Evolutionary conservation across 805 yeast species (phyloP), one percentile per base, ranked within the genome.

Genomic region (Starmerella scarabaei): DNA sequence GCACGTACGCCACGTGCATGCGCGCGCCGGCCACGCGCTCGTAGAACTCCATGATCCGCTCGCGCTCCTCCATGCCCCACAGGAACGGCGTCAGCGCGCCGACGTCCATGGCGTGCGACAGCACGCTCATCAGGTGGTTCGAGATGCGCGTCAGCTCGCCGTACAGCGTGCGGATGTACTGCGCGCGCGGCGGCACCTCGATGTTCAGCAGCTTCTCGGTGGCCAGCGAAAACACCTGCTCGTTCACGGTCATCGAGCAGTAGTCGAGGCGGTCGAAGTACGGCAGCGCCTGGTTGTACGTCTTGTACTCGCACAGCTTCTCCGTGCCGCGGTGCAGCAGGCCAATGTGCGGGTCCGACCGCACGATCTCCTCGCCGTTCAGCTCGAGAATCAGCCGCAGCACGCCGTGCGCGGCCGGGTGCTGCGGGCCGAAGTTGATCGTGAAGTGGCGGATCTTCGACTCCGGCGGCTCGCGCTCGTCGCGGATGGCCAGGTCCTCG

Each of bases 31-130:
- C 75, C 23, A 82, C 93, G 57, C 93, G 73, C 65, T 82, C 94
- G 60, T 82, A 82, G 58, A 81, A 82, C 63, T 82, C 94, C 93
- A 82, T 82, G 56, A 82, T 70, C 65, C 83, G 83, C 63, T 82
- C 94, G 63, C 94, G 75, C 64, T 82, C 94, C 66, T 82, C 94
- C 61, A 83, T 80, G 45, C 93, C 93, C 94, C 94, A 82, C 62
- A 82, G 67, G 70, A 82, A 83, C 35, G 94, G 94, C 23, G 94
- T 83, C 61, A 82, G 69, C 18, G 93, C 94, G 66, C 94, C 94
- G 42, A 83, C 93, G 67, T 82, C 94, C 93, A 82, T 82, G 50
- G 88, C 85, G 62, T 83, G 93, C 36, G 93, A 74, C 47, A 80
- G 65, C 35, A 82, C 77, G 20, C 88, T 78, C 93, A 82, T 82